phyloP scores from a whole-genome alignment of 179 eudicot species.

The Carnegiea gigantea region DNA sequence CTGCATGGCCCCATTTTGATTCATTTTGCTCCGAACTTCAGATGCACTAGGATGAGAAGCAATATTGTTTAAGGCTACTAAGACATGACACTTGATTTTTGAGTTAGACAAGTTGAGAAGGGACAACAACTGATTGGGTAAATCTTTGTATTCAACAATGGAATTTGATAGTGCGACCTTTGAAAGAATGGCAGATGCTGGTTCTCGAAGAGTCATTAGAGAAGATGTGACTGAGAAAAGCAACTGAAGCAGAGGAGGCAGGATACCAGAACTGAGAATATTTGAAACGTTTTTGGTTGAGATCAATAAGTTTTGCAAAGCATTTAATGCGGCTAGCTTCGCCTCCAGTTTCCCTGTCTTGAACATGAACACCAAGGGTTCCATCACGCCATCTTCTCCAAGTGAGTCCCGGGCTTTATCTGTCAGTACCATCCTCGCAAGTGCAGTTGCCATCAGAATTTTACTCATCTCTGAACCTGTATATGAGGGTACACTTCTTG shows the following conservation, averaged over 20 bases:
- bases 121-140: constrained; percentile 83
- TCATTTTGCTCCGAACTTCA: constrained; percentile 54
- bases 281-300: constrained; percentile 48
- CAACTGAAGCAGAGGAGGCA: constrained; percentile 77
- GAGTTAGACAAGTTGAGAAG: constrained; percentile 69
- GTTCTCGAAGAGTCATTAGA: constrained; percentile 80
- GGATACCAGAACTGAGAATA: constrained; percentile 54
- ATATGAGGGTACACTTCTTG: neutral
- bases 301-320: constrained; percentile 60
- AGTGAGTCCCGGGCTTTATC: constrained; percentile 60
- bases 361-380: constrained; percentile 80
- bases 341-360: constrained; percentile 81
- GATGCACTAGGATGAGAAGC: constrained; percentile 51
- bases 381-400: constrained; percentile 70
- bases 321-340: constrained; percentile 68
- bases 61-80: constrained; percentile 67
- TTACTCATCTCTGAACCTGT: constrained; percentile 95
- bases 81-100: constrained; percentile 51
- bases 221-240: constrained; percentile 94
- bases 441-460: constrained; percentile 79
- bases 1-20: constrained; percentile 58
- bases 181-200: constrained; percentile 77
- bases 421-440: constrained; percentile 75
- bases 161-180: constrained; percentile 59
- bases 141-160: constrained; percentile 50